Evolutionary conservation across 192 early-diverging fungal genomes (phyloP).

Genomic region (Coemansia sp.): DNA sequence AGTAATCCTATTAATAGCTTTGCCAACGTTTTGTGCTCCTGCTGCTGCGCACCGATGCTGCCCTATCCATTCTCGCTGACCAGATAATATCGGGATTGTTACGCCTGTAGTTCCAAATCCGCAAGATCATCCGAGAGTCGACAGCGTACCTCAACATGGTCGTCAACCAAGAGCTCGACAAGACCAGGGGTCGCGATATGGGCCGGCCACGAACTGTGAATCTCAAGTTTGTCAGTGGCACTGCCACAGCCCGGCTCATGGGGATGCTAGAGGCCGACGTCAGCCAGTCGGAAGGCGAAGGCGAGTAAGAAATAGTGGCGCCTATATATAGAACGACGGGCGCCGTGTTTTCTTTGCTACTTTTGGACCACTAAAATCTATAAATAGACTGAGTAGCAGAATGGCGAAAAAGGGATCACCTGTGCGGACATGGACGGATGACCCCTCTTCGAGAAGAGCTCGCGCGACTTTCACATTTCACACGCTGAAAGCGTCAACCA

Average conservation of each 20-base stretch:
- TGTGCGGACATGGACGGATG: conserved; percentile 4
- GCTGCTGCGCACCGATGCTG: neutral
- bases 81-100: neutral
- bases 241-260: conserved; percentile 25
- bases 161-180: conserved; percentile 41
- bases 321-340: neutral
- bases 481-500: neutral
- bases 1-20: conserved; percentile 4
- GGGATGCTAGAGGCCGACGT: conserved; percentile 26
- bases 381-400: neutral
- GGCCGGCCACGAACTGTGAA: conserved; percentile 19
- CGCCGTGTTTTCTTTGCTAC: neutral
- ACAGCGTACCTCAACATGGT: conserved; percentile 39
- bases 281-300: neutral
- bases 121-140: conserved; percentile 39
- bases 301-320: conserved; percentile 2
- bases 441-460: neutral
- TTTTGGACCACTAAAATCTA: neutral
- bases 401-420: neutral
- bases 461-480: neutral
- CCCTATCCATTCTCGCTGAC: conserved; percentile 3
- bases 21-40: conserved; percentile 1
- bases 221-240: conserved; percentile 30
- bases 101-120: conserved; percentile 34
- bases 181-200: conserved; percentile 22